phyloP scores from a whole-genome alignment of 1,139 yeast species.

The Sugiyamaella grinbergsii region DNA sequence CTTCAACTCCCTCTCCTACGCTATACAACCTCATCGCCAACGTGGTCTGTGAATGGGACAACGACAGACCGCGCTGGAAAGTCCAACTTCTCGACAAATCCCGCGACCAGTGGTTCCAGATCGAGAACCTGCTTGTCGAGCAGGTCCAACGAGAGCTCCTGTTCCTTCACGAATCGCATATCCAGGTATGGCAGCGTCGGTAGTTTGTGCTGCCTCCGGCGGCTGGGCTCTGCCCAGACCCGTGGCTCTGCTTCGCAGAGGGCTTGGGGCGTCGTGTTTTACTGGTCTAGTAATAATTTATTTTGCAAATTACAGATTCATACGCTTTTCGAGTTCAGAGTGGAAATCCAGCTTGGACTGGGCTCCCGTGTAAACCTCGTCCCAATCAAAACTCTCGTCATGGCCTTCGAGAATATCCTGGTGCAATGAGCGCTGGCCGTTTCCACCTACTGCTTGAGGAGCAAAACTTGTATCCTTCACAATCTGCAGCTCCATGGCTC shows the following conservation, averaged over 20 bases:
- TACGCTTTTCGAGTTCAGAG: conserved; percentile 65
- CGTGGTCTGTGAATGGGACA: conserved; percentile 50
- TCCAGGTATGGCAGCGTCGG: conserved; percentile 65
- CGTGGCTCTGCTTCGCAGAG: no score
- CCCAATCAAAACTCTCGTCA: conserved; percentile 86
- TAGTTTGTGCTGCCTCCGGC: no score
- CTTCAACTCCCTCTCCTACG: conserved; percentile 6
- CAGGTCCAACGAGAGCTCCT: conserved; percentile 58
- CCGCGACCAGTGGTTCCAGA: conserved; percentile 56
- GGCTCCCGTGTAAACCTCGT: conserved; percentile 69
- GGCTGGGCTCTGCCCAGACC: no score
- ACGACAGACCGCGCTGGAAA: conserved; percentile 47
- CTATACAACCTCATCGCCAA: conserved; percentile 55
- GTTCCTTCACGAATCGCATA: conserved; percentile 61
- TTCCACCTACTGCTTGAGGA: conserved; percentile 66
- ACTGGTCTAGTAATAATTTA: not conserved
- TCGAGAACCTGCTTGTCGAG: conserved; percentile 54
- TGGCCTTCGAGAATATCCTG: conserved; percentile 75
- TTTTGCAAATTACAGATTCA: conserved; percentile 52
- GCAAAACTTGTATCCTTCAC: conserved; percentile 73
- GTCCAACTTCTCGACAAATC: conserved; percentile 52
- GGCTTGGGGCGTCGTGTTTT: not conserved
- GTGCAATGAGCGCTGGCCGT: conserved; percentile 56
- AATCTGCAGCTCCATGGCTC: conserved; percentile 81
- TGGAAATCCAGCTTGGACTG: conserved; percentile 53